phyloP scores from a whole-genome alignment of 2,329 filamentous ascomycete genomes.

The Thelonectria blattea region DNA sequence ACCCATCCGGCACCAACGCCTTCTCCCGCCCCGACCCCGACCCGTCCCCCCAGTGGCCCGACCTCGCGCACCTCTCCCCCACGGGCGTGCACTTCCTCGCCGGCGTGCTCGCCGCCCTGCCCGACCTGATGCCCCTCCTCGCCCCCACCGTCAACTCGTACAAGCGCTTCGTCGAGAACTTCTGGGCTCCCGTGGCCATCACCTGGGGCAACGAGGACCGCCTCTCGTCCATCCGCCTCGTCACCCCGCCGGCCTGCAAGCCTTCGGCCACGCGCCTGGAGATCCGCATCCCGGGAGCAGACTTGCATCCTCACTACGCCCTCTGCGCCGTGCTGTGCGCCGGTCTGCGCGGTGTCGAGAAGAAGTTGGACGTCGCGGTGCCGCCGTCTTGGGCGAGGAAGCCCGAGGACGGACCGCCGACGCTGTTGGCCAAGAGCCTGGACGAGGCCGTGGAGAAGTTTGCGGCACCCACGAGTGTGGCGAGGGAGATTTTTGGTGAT shows the following conservation, averaged over 20 bases:
- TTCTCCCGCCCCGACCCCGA: conserved; percentile 64
- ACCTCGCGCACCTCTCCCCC: conserved; percentile 70
- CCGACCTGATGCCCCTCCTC: conserved; percentile 77
- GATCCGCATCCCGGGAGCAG: conserved; percentile 73
- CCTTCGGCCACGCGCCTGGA: conserved; percentile 74
- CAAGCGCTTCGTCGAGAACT: conserved; percentile 79
- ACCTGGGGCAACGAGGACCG: conserved; percentile 79
- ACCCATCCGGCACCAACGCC: conserved; percentile 62
- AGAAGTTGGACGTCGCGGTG: conserved; percentile 52
- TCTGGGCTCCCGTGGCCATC: conserved; percentile 79
- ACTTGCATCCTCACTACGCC: conserved; percentile 73
- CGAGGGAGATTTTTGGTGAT: conserved; percentile 75
- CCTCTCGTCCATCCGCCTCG: conserved; percentile 65
- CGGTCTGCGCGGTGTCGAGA: conserved; percentile 74
- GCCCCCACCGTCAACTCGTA: conserved; percentile 79
- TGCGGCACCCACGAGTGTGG: conserved; percentile 67
- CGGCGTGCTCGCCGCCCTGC: conserved; percentile 71
- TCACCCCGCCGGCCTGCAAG: conserved; percentile 61
- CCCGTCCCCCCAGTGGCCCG: conserved; percentile 61
- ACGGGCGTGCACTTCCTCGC: conserved; percentile 75
- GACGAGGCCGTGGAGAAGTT: conserved; percentile 72
- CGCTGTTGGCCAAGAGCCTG: conserved; percentile 62
- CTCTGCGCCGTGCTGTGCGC: conserved; percentile 71
- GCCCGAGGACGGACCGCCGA: conserved; percentile 4
- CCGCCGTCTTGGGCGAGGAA: conserved; percentile 10